A percentile compares a stretch with the other conserved stretches of the same genome.
These are phyloP conservation scores for Ricinus communis DNA, from an alignment of 345 rosid species.

Conservation along the genomic window DNA sequence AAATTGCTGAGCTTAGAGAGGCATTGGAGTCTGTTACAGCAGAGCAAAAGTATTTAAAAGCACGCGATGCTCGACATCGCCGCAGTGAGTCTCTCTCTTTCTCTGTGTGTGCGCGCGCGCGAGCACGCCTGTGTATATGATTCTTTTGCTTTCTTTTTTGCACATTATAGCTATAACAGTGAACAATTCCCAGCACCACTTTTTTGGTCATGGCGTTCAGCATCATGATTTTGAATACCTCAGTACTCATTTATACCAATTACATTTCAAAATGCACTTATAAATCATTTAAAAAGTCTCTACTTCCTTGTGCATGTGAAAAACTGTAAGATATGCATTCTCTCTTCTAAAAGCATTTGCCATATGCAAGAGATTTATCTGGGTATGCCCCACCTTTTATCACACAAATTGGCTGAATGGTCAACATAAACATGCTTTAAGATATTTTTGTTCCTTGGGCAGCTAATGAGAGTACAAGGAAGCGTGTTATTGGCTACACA, in stretches of 20 bases:
- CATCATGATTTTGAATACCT: background rate
- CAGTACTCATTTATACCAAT: background rate
- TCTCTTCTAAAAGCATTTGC: too few relatives aligned
- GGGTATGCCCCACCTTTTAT: too few relatives aligned
- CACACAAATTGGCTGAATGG: too few relatives aligned
- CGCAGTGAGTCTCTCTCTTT: constrained; percentile 54
- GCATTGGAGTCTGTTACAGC: constrained; percentile 86
- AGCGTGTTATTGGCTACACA: constrained; percentile 80
- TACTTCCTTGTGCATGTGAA: background rate
- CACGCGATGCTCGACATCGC: constrained; percentile 90
- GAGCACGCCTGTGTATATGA: too few relatives aligned
- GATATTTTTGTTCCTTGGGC: constrained; percentile 29
- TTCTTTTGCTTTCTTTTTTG: background rate
- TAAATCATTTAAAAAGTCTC: background rate
- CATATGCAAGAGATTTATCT: too few relatives aligned
- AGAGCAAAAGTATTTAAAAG: constrained; percentile 93
- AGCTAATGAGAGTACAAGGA: constrained; percentile 95
- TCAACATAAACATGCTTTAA: too few relatives aligned
- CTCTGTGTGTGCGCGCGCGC: too few relatives aligned
- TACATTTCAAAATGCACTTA: too few relatives aligned
- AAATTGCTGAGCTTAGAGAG: constrained; percentile 93
- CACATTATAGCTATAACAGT: too few relatives aligned
- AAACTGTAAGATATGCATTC: too few relatives aligned
- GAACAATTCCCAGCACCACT: too few relatives aligned
- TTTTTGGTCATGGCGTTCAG: background rate